Percentiles rank a stretch among this genome's conserved stretches.
Conservation (phyloP, 768 basidiomycete species). For the Tulasnella sp. region DNA sequence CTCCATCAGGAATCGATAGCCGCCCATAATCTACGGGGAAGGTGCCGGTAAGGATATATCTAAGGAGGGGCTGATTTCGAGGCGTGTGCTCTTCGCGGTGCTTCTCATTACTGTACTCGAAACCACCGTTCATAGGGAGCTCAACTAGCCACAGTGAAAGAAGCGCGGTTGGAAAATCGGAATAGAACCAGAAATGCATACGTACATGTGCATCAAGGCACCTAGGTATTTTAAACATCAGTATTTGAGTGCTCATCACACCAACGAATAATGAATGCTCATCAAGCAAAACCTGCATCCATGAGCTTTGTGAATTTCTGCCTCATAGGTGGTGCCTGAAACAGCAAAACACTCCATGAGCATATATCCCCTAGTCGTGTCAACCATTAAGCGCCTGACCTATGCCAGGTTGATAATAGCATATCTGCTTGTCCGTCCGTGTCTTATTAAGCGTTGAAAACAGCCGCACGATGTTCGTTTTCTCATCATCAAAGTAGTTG, state of each 20-base stretch:
- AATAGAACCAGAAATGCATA: neutral
- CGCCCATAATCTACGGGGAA: conserved; percentile 8
- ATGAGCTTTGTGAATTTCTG: neutral
- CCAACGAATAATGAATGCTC: neutral
- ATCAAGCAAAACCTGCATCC: conserved; percentile 9
- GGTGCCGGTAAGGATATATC: too few relatives aligned
- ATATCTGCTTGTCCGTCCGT: conserved; percentile 47
- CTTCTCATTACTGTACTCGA: too few relatives aligned
- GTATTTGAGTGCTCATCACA: neutral
- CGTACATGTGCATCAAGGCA: conserved; percentile 49
- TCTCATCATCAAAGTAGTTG: conserved; percentile 33
- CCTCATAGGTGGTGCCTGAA: conserved; percentile 6
- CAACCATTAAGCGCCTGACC: neutral
- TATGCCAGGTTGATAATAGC: conserved; percentile 57
- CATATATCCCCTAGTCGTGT: conserved; percentile 20
- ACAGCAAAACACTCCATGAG: neutral
- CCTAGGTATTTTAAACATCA: conserved; percentile 30
- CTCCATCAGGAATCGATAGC: conserved; percentile 12
- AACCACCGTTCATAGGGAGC: too few relatives aligned
- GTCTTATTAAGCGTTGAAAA: conserved; percentile 29
- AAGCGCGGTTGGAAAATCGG: neutral
- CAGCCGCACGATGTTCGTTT: conserved; percentile 34
- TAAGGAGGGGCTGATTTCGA: neutral
- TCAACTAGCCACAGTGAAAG: neutral
- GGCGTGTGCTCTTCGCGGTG: too few relatives aligned